A percentile compares a stretch with the other conserved stretches of the same genome.
Evolutionary conservation across 768 basidiomycete genomes (phyloP).

Genomic region (Sporobolomyces pararoseus): DNA sequence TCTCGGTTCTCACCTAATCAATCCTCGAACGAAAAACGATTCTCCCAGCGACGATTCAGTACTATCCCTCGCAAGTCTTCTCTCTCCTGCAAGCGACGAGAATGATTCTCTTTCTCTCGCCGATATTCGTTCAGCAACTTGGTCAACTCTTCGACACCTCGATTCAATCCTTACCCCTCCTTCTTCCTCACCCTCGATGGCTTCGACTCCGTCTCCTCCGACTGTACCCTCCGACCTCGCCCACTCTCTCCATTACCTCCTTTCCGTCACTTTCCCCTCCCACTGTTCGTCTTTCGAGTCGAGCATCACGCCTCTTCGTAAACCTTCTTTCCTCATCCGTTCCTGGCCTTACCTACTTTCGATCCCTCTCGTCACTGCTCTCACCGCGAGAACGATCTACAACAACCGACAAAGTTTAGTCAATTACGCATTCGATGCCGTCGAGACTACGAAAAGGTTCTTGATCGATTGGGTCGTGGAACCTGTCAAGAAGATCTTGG

Average conservation of each 20-base stretch:
- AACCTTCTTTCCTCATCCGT: conserved; percentile 66
- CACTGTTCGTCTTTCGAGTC: conserved; percentile 48
- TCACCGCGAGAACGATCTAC: conserved; percentile 57
- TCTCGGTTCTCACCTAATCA: background rate
- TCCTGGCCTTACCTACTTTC: conserved; percentile 79
- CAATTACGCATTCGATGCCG: conserved; percentile 59
- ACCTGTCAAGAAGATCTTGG: conserved; percentile 73
- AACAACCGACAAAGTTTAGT: conserved; percentile 60
- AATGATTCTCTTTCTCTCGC: conserved; percentile 20
- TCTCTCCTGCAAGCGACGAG: background rate
- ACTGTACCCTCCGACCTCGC: conserved; percentile 31
- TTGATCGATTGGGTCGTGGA: conserved; percentile 78
- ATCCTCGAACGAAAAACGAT: background rate
- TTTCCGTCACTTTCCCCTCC: conserved; percentile 47
- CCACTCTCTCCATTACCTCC: conserved; percentile 39
- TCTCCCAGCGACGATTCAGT: background rate
- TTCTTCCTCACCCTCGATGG: conserved; percentile 24
- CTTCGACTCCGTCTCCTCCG: conserved; percentile 10
- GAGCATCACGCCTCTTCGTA: conserved; percentile 52
- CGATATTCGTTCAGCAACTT: conserved; percentile 25
- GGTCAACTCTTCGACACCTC: conserved; percentile 33
- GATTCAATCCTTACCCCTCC: conserved; percentile 36
- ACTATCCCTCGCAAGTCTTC: conserved; percentile 10
- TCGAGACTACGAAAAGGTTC: conserved; percentile 68
- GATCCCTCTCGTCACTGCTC: conserved; percentile 64